Conservation (phyloP, 2,329 filamentous ascomycete species). For the Bipolaris gigantea region DNA sequence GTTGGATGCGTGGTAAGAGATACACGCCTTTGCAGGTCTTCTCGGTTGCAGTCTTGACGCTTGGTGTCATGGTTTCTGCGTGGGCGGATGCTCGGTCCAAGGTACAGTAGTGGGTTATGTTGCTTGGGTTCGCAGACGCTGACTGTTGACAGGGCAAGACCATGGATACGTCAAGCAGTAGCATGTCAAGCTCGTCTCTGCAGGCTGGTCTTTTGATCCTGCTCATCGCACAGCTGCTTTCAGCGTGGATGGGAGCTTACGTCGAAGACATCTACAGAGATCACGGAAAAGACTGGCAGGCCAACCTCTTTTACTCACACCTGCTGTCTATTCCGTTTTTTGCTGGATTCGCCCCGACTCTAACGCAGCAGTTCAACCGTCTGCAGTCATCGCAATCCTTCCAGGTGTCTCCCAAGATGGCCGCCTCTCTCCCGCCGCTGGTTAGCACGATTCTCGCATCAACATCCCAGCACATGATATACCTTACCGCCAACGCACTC, state of each 20-base stretch:
- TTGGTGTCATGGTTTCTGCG: slow-evolving; percentile 84
- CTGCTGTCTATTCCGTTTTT: slow-evolving; percentile 76
- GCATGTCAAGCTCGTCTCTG: slow-evolving; percentile 53
- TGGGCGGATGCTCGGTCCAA: slow-evolving; percentile 87
- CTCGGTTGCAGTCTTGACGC: slow-evolving; percentile 79
- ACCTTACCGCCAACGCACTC: slow-evolving; percentile 73
- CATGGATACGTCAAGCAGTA: slow-evolving; percentile 47
- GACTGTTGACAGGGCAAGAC: slow-evolving; percentile 46
- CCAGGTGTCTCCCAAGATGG: slow-evolving; percentile 39
- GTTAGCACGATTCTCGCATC: slow-evolving; percentile 36
- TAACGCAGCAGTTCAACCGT: slow-evolving; percentile 64
- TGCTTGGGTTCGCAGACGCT: slow-evolving; percentile 9
- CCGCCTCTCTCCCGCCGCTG: slow-evolving; percentile 32
- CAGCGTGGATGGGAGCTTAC: slow-evolving; percentile 92
- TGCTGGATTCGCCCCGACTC: slow-evolving; percentile 67
- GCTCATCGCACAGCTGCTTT: slow-evolving; percentile 84
- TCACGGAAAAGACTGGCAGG: slow-evolving; percentile 89
- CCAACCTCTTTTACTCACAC: slow-evolving; percentile 93
- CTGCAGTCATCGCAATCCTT: slow-evolving; percentile 67
- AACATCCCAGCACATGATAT: slow-evolving; percentile 69
- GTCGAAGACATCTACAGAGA: slow-evolving; percentile 85
- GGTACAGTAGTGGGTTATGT: slow-evolving; percentile 51
- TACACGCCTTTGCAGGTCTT: slow-evolving; percentile 80
- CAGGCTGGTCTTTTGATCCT: slow-evolving; percentile 77
- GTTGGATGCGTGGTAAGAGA: slow-evolving; percentile 79